Evolutionary conservation across 2,329 filamentous ascomycete species (phyloP).

Genomic region (Trichoderma atrobrunneum): DNA sequence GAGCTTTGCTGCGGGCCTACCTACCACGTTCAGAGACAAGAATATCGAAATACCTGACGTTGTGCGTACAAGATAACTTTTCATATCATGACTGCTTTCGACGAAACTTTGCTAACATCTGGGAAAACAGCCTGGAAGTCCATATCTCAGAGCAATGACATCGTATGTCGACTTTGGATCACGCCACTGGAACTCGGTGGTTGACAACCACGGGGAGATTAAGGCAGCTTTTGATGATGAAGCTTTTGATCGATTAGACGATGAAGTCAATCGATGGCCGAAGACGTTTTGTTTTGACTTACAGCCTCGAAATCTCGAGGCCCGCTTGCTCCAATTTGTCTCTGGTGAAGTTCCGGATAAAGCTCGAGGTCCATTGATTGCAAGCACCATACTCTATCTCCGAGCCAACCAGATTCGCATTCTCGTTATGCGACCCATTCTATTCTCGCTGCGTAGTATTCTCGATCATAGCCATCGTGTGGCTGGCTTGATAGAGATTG

Average conservation of each 20-base stretch:
- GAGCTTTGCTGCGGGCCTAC: not conserved
- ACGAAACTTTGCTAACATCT: not conserved
- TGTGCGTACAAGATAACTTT: not conserved
- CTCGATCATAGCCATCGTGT: not conserved
- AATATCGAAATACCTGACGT: not conserved
- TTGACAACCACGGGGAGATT: not conserved
- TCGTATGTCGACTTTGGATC: not conserved
- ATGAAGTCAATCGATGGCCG: not conserved
- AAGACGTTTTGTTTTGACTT: not conserved
- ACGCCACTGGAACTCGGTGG: not conserved
- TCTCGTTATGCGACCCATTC: not conserved
- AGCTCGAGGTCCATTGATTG: not conserved
- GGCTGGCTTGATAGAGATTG: not conserved
- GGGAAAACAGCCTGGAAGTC: not conserved
- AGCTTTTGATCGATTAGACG: not conserved
- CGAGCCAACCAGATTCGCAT: not conserved
- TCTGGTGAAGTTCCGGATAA: not conserved
- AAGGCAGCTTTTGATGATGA: not conserved
- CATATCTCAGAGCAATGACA: not conserved
- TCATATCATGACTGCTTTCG: not conserved
- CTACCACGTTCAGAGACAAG: not conserved
- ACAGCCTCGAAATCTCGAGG: not conserved
- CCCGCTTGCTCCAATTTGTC: not conserved
- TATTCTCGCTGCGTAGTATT: not conserved
- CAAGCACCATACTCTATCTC: not conserved